Percentiles rank a stretch among this genome's conserved stretches.
These are phyloP conservation scores for Marsdenia floribunda DNA, from an alignment of 257 asterid genomes.

Conservation along the genomic window DNA sequence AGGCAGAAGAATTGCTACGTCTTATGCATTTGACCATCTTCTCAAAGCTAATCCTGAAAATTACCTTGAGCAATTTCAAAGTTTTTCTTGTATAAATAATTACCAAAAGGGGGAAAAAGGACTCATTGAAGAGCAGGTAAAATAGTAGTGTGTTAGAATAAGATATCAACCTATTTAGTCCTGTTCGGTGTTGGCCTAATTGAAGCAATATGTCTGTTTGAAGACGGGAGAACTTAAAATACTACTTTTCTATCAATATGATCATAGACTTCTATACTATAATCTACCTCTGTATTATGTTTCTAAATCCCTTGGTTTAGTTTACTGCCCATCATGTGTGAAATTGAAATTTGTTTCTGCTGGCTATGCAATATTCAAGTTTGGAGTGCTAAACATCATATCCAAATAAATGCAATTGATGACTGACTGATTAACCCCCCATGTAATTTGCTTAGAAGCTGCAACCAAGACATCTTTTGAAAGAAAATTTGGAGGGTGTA, in stretches of 20 bases:
- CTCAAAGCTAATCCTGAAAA: conserved; percentile 1
- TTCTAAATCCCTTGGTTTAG: too few relatives aligned
- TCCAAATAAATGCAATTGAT: background rate
- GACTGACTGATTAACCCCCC: background rate
- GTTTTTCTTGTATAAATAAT: background rate
- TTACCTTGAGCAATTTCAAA: background rate
- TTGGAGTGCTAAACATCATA: background rate
- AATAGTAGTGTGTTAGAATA: background rate
- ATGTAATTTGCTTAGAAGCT: background rate
- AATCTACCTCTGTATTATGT: too few relatives aligned
- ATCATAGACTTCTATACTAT: too few relatives aligned
- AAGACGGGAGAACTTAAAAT: background rate
- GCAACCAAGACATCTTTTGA: background rate
- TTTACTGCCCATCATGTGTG: background rate
- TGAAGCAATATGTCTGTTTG: conserved; percentile 1
- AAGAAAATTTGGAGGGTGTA: background rate
- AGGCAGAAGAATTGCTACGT: background rate
- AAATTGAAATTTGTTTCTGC: background rate
- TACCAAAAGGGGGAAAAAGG: background rate
- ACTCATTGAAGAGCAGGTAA: background rate
- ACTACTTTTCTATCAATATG: too few relatives aligned
- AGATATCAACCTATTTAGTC: background rate
- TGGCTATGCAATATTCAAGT: background rate
- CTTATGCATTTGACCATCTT: conserved; percentile 8
- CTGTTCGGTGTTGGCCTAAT: background rate